Evolutionary conservation across 2,329 filamentous ascomycete genomes (phyloP).

Genomic region (Emericellopsis atlantica): DNA sequence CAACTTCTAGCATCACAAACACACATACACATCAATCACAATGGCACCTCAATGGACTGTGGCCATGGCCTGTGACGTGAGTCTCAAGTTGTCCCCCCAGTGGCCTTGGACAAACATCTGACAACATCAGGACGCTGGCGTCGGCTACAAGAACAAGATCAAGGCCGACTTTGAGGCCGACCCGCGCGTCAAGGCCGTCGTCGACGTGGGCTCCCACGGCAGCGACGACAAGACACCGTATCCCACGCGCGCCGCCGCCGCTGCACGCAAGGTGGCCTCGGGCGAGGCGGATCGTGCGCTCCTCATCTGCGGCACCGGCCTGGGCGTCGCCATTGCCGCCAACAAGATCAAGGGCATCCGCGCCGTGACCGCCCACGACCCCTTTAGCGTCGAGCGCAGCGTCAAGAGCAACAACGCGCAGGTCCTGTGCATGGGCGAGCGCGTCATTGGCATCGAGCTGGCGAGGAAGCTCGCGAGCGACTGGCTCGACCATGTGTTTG

Average conservation of each 20-base stretch:
- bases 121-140: constrained; percentile 49
- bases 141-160: constrained; percentile 67
- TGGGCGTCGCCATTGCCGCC: constrained; percentile 78
- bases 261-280: constrained; percentile 47
- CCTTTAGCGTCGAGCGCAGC: constrained; percentile 69
- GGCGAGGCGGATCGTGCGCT: constrained; percentile 66
- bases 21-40: constrained; percentile 6
- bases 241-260: constrained; percentile 64
- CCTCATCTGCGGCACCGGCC: constrained; percentile 73
- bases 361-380: constrained; percentile 83
- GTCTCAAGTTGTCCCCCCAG: constrained; percentile 8
- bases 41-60: constrained; percentile 39
- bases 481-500: constrained; percentile 78
- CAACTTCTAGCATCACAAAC: background rate
- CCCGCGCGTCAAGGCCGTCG: constrained; percentile 52
- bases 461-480: constrained; percentile 66
- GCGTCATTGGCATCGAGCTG: constrained; percentile 70
- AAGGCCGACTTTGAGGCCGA: constrained; percentile 59
- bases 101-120: background rate
- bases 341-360: constrained; percentile 79
- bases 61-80: constrained; percentile 40
- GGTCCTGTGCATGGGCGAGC: constrained; percentile 75
- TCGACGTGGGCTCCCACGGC: constrained; percentile 61
- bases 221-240: constrained; percentile 67
- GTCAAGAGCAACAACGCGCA: constrained; percentile 79